Conservation (phyloP, 495 filamentous ascomycete species). For the Penicillium goetzii region DNA sequence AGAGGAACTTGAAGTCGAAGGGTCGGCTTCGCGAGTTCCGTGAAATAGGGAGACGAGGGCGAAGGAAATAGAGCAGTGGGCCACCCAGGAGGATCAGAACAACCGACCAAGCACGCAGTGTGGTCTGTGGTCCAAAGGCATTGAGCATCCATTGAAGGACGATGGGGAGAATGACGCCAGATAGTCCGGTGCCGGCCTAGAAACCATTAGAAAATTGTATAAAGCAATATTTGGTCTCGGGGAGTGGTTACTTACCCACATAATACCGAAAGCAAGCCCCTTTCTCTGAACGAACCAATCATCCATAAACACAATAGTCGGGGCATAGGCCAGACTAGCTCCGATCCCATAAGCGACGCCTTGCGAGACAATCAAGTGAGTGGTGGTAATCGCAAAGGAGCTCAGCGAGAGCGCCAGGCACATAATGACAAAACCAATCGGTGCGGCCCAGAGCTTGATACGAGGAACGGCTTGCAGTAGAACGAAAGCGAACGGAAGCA, state of each 20-base stretch:
- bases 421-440: constrained; percentile 49
- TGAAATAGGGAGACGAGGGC: constrained; percentile 56
- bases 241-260: constrained; percentile 40
- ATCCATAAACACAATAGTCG: constrained; percentile 52
- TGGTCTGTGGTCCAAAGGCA: constrained; percentile 55
- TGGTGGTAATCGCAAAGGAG: constrained; percentile 48
- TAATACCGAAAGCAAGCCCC: constrained; percentile 54
- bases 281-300: constrained; percentile 58
- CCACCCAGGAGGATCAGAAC: constrained; percentile 48
- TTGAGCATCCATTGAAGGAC: constrained; percentile 54
- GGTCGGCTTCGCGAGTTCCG: constrained; percentile 18
- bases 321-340: constrained; percentile 48
- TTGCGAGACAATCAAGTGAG: constrained; percentile 54
- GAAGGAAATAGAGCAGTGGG: constrained; percentile 55
- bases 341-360: constrained; percentile 56
- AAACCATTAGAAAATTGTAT: not conserved
- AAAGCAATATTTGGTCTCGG: not conserved
- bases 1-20: constrained; percentile 50
- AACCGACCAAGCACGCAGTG: constrained; percentile 52
- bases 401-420: constrained; percentile 43
- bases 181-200: constrained; percentile 47
- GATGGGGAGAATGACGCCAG: constrained; percentile 52
- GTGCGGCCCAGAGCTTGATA: constrained; percentile 39
- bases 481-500: constrained; percentile 49
- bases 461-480: constrained; percentile 46